Percentiles rank a stretch among this genome's conserved stretches.
These are phyloP conservation scores for Priceomyces carsonii DNA, from an alignment of 805 yeast species.

Conservation along the genomic window DNA sequence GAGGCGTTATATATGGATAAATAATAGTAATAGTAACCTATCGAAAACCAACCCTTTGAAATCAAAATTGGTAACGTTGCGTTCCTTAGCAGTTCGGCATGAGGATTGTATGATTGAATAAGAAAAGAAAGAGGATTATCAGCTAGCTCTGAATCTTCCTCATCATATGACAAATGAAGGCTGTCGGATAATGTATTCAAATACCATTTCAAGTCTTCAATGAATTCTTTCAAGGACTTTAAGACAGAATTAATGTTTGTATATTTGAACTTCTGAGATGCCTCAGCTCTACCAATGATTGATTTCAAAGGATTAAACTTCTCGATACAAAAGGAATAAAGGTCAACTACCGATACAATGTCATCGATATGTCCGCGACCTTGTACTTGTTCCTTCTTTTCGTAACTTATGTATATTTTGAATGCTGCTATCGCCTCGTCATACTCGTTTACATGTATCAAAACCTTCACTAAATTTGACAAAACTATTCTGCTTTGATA, in stretches of 20 bases:
- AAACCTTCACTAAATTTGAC: conserved; percentile 28
- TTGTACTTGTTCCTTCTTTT: conserved; percentile 33
- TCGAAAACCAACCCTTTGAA: conserved; percentile 37
- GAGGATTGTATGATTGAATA: conserved; percentile 34
- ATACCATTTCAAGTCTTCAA: conserved; percentile 22
- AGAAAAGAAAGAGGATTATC: conserved; percentile 32
- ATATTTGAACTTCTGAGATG: conserved; percentile 24
- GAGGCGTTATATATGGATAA: conserved; percentile 27
- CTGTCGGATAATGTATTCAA: conserved; percentile 20
- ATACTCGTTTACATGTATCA: conserved; percentile 34
- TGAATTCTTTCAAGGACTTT: conserved; percentile 16
- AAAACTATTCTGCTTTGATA: conserved; percentile 40
- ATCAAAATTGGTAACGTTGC: conserved; percentile 27
- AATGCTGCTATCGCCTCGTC: conserved; percentile 47
- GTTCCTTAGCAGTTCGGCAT: conserved; percentile 26
- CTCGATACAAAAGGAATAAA: conserved; percentile 31
- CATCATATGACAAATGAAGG: conserved; percentile 31
- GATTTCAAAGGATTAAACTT: conserved; percentile 40
- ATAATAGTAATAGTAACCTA: conserved; percentile 33
- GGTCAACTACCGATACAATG: conserved; percentile 32
- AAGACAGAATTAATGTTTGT: conserved; percentile 22
- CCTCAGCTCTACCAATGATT: conserved; percentile 14
- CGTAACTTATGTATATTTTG: conserved; percentile 34
- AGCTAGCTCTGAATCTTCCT: conserved; percentile 9
- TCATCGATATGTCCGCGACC: conserved; percentile 29